phyloP scores from a whole-genome alignment of 78 protist species.

The Dictyostelium capitatum region DNA sequence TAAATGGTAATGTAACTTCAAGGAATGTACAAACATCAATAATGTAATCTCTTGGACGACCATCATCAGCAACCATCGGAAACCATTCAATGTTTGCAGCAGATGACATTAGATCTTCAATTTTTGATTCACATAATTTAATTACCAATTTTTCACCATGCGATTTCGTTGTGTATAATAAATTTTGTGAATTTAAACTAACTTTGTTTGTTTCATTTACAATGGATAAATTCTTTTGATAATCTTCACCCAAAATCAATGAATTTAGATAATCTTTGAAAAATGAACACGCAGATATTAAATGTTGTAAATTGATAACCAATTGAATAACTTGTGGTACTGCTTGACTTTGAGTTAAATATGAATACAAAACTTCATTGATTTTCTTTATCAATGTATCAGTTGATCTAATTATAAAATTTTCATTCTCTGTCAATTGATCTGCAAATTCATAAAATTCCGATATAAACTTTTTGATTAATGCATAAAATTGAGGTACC shows the following conservation, averaged over 20 bases:
- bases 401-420: conserved; percentile 70
- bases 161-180: conserved; percentile 41
- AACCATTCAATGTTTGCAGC: conserved; percentile 72
- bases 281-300: conserved; percentile 55
- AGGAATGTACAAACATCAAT: conserved; percentile 47
- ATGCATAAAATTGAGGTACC: conserved; percentile 81
- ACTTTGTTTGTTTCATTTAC: conserved; percentile 25
- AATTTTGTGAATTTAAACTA: conserved; percentile 29
- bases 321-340: conserved; percentile 73
- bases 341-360: conserved; percentile 37
- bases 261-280: conserved; percentile 66
- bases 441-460: conserved; percentile 81
- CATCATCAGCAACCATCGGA: conserved; percentile 38
- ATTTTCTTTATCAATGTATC: conserved; percentile 66
- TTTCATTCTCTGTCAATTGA: conserved; percentile 72
- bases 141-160: conserved; percentile 71
- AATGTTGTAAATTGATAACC: conserved; percentile 61
- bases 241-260: conserved; percentile 34
- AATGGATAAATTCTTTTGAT: background rate
- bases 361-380: conserved; percentile 35
- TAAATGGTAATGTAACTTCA: conserved; percentile 49
- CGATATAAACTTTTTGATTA: conserved; percentile 68
- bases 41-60: conserved; percentile 54
- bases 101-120: conserved; percentile 74
- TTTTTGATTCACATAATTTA: conserved; percentile 55